phyloP scores from a whole-genome alignment of 495 filamentous ascomycete species.

The Physcia stellaris region DNA sequence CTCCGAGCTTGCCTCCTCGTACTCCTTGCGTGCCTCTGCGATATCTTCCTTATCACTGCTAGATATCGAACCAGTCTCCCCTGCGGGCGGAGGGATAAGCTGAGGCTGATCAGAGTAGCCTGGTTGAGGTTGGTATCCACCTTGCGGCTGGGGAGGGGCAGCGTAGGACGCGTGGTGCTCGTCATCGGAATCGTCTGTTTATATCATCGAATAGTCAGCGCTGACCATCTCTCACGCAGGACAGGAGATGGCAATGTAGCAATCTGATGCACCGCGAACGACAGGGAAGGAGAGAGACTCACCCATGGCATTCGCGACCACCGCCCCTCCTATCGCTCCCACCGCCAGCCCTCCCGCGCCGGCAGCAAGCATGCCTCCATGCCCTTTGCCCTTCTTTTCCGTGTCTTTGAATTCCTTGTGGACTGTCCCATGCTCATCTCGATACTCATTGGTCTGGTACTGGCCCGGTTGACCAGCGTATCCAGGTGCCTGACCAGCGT shows the following conservation, averaged over 20 bases:
- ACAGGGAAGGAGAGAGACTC: constrained; percentile 10
- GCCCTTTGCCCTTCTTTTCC: constrained; percentile 28
- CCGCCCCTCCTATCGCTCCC: constrained; percentile 44
- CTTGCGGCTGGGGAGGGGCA: background rate
- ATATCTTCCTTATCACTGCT: constrained; percentile 5
- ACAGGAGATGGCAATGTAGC: too few species aligned
- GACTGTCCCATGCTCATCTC: constrained; percentile 16
- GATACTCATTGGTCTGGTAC: constrained; percentile 11
- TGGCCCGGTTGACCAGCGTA: constrained; percentile 4
- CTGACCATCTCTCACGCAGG: too few species aligned
- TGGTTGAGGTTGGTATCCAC: background rate
- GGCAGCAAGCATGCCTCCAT: constrained; percentile 31
- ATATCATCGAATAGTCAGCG: too few species aligned
- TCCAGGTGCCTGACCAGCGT: constrained; percentile 8
- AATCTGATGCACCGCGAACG: too few species aligned
- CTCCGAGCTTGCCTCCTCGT: background rate
- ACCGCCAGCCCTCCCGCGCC: constrained; percentile 42
- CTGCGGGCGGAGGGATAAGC: background rate
- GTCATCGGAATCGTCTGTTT: background rate
- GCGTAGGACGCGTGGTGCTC: background rate
- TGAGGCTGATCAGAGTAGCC: background rate
- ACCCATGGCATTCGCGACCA: constrained; percentile 41
- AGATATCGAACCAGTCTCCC: background rate
- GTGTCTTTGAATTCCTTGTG: constrained; percentile 21
- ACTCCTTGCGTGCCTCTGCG: constrained; percentile 2